Base-by-base conservation (phyloP, 768 basidiomycete genomes). In the Pleurotus eryngii region DNA sequence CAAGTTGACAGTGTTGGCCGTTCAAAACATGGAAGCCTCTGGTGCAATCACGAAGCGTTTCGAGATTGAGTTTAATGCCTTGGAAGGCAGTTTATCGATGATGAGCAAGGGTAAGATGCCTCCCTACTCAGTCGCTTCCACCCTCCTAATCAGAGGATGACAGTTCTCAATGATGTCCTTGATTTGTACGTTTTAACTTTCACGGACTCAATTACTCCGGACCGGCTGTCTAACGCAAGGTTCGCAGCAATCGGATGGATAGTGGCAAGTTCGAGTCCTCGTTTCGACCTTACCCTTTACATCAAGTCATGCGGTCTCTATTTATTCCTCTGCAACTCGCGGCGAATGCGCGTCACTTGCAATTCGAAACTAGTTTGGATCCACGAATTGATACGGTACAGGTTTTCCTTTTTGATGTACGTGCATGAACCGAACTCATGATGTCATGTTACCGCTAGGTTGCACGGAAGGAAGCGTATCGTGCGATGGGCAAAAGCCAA, bases 11-110 rank as follows among this genome's bases (percentile, higher is more conserved):
- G 68, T 90, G 5, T 74, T 91, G 37, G 87, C 90, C 0, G 84
- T 90, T 4, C 90, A 92, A 72, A 91, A 92, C 63, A 82, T 91
- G 77, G 81, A 85, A 58, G 87, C 85, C 0, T 76, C 78, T 4
- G 78, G 84, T 14, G 75, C 79, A 1, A 80, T 91, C 50, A 73
- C 77, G 5, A 80, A 80, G 58, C 77, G 81, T 24, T 82, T 88
- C 63, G 81, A 81, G 49, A 81, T 91, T 49, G 89, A 92, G 73
- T 88, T 89, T 59, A 83, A 82, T 63, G 90, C 85, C 2, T 74
- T 89, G 17, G 82, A 84, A 58, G 84, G 85, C 2, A 84, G 82
- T 59, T 66, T 89, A 49, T 80, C 81, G 57, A 86, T 87, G 82
- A 89, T 89, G 89, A 81, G 81, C 49, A 86, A 86, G 73, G 84